phyloP scores from a whole-genome alignment of 2,329 filamentous ascomycete genomes.

The Hymenoscyphus salicellus region DNA sequence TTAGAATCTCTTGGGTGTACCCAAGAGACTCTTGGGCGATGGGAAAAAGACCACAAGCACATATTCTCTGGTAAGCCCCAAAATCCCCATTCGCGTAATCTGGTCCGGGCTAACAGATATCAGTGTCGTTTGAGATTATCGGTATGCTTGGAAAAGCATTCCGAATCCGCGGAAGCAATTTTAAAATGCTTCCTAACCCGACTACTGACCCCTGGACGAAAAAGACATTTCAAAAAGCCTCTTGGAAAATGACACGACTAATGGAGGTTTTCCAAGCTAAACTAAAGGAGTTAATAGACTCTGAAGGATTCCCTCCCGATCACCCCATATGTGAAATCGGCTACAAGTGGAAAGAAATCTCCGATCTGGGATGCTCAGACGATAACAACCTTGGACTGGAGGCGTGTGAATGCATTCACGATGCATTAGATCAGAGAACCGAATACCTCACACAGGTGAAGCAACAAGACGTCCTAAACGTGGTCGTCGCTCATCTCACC shows the following conservation, averaged over 20 bases:
- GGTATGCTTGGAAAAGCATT: slow-evolving; percentile 55
- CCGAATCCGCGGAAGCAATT: slow-evolving; percentile 49
- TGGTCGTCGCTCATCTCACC: slow-evolving; percentile 30
- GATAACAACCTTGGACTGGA: slow-evolving; percentile 27
- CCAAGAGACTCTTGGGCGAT: slow-evolving; percentile 48
- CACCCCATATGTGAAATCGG: slow-evolving; percentile 22
- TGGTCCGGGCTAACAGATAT: background rate
- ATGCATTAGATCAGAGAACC: slow-evolving; percentile 28
- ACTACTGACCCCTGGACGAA: slow-evolving; percentile 54
- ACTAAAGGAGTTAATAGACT: slow-evolving; percentile 16
- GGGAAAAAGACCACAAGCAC: slow-evolving; percentile 32
- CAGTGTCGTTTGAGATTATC: slow-evolving; percentile 54
- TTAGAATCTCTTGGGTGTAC: slow-evolving; percentile 54
- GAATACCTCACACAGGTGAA: slow-evolving; percentile 22
- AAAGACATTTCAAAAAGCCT: slow-evolving; percentile 26
- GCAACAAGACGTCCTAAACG: slow-evolving; percentile 27
- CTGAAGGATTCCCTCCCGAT: slow-evolving; percentile 9
- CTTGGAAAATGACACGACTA: slow-evolving; percentile 31
- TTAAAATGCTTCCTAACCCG: slow-evolving; percentile 56
- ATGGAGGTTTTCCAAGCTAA: slow-evolving; percentile 34
- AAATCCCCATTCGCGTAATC: too few species aligned
- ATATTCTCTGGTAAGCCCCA: slow-evolving; percentile 31
- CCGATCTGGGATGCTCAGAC: slow-evolving; percentile 18
- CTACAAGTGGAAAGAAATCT: slow-evolving; percentile 23
- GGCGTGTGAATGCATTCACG: slow-evolving; percentile 30